These are phyloP conservation scores for Aureobasidium musti DNA, from an alignment of 2,329 filamentous ascomycete species.

Conservation along the genomic window DNA sequence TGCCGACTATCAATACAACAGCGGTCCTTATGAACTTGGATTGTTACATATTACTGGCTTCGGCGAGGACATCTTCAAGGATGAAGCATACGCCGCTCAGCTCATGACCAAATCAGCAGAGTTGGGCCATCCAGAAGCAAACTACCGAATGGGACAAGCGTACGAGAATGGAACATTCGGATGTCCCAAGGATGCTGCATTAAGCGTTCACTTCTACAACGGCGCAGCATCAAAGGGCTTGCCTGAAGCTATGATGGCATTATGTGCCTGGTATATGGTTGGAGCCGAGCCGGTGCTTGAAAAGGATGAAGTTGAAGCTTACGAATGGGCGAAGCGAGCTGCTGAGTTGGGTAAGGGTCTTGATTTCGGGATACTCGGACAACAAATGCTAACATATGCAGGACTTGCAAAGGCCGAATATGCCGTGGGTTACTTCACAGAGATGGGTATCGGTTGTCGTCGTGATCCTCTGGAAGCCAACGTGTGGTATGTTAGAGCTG, in stretches of 20 bases:
- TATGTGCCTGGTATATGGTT: slow-evolving; percentile 98
- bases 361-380: not conserved
- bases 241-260: slow-evolving; percentile 90
- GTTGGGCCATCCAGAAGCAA: slow-evolving; percentile 82
- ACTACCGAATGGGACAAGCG: slow-evolving; percentile 87
- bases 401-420: slow-evolving; percentile 77
- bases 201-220: slow-evolving; percentile 98
- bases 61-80: slow-evolving; percentile 89
- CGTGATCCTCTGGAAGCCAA: slow-evolving; percentile 95
- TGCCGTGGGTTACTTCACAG: slow-evolving; percentile 93
- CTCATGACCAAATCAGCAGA: slow-evolving; percentile 94
- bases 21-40: slow-evolving; percentile 87
- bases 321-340: slow-evolving; percentile 89
- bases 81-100: slow-evolving; percentile 87
- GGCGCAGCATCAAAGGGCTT: slow-evolving; percentile 83
- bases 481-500: slow-evolving; percentile 96
- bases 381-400: slow-evolving; percentile 39
- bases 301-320: slow-evolving; percentile 94
- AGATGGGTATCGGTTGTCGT: slow-evolving; percentile 96
- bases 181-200: slow-evolving; percentile 85
- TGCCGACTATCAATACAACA: slow-evolving; percentile 88
- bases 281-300: slow-evolving; percentile 89
- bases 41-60: slow-evolving; percentile 89
- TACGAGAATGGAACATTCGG: slow-evolving; percentile 89
- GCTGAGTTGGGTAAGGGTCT: slow-evolving; percentile 75